A percentile compares a stretch with the other conserved stretches of the same genome.
phyloP scores from a whole-genome alignment of 2,329 filamentous ascomycete genomes.

The Calonectria fujianensis region DNA sequence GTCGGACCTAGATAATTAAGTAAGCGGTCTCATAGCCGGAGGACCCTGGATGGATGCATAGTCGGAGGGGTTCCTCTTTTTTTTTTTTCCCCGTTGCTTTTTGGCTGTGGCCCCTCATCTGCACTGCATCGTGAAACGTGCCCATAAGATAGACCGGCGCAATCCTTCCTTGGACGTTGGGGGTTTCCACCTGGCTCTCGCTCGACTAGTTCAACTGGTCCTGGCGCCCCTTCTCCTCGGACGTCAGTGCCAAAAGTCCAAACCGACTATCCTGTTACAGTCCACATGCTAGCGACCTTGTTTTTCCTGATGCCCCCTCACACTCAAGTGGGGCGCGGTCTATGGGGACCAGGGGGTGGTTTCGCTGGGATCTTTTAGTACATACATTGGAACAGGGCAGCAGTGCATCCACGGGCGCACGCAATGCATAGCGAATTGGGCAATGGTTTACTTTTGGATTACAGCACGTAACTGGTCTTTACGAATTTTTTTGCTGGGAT shows the following conservation, averaged over 20 bases:
- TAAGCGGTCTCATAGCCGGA: conserved; percentile 5
- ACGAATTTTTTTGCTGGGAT: conserved; percentile 5
- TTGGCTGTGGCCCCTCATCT: not conserved
- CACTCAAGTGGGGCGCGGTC: conserved; percentile 14
- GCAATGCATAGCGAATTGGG: conserved; percentile 8
- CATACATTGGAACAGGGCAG: conserved; percentile 24
- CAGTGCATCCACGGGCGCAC: conserved; percentile 22
- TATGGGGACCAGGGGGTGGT: conserved; percentile 26
- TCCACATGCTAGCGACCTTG: conserved; percentile 22
- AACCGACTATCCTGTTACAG: conserved; percentile 35
- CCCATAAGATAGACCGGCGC: not conserved
- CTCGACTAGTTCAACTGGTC: not conserved
- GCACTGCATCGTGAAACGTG: not conserved
- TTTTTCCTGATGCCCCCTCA: conserved; percentile 7
- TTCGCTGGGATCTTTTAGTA: conserved; percentile 16
- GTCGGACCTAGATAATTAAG: conserved; percentile 11
- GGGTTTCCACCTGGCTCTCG: not conserved
- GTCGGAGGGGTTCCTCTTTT: conserved; percentile 8
- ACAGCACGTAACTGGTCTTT: not conserved
- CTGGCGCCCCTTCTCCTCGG: not conserved
- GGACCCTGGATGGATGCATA: conserved; percentile 19
- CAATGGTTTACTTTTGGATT: conserved; percentile 1
- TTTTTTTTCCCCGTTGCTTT: not conserved
- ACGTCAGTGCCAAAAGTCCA: conserved; percentile 13
- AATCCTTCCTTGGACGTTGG: not conserved